A percentile compares a stretch with the other conserved stretches of the same genome.
Conservation (phyloP, 2,329 filamentous ascomycete species). For the Aspergillus glaucus region DNA sequence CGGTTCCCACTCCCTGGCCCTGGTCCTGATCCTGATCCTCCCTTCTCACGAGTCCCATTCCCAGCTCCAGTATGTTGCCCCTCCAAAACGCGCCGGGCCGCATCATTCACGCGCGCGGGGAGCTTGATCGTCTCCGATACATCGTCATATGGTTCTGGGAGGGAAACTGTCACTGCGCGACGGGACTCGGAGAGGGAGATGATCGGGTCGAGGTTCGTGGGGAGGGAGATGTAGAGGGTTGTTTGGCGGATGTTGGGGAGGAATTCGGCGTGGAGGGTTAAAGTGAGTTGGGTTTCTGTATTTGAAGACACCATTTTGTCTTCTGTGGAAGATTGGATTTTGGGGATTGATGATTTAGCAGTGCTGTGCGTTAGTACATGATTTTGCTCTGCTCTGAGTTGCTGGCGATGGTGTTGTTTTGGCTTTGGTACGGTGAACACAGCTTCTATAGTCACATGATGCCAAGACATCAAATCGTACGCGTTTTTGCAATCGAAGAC, state of each 20-base stretch:
- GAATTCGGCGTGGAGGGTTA: constrained; percentile 52
- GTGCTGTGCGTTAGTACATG: too few species aligned
- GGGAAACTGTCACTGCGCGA: constrained; percentile 29
- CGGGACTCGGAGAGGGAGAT: constrained; percentile 32
- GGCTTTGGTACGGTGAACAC: too few species aligned
- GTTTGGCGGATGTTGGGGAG: constrained; percentile 56
- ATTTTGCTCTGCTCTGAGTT: too few species aligned
- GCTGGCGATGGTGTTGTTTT: too few species aligned
- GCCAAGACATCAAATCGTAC: too few species aligned
- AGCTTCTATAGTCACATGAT: too few species aligned
- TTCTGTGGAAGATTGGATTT: too few species aligned
- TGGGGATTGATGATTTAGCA: too few species aligned
- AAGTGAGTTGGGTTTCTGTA: neutral
- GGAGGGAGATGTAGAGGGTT: constrained; percentile 50
- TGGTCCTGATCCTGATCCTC: constrained; percentile 2
- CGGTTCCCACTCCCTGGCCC: constrained; percentile 15
- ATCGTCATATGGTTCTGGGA: constrained; percentile 21
- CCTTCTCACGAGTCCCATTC: neutral
- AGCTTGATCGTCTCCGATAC: constrained; percentile 41
- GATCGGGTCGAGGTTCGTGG: constrained; percentile 11
- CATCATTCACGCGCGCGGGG: constrained; percentile 34
- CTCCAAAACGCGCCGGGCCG: constrained; percentile 18
- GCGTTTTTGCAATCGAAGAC: too few species aligned
- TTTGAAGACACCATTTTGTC: too few species aligned
- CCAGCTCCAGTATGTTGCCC: constrained; percentile 1